Conservation (phyloP, 2,329 filamentous ascomycete genomes). For the Fusarium pseudocircinatum region DNA sequence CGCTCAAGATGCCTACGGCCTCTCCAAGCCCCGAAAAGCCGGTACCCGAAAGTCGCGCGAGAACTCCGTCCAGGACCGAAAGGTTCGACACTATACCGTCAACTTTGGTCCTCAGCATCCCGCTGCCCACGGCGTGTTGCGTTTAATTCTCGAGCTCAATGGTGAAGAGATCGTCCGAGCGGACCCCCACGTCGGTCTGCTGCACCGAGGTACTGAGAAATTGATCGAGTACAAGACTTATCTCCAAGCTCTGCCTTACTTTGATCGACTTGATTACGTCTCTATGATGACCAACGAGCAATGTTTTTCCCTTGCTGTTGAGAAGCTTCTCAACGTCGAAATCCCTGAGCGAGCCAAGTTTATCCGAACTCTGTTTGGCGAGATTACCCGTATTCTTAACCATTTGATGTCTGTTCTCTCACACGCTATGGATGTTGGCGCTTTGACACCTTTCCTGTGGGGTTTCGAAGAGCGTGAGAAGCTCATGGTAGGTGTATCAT, state of each 20-base stretch:
- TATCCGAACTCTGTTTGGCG: conserved; percentile 94
- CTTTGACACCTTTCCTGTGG: conserved; percentile 97
- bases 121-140: conserved; percentile 96
- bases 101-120: conserved; percentile 99
- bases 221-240: conserved; percentile 99
- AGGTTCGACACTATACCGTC: conserved; percentile 98
- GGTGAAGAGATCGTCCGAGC: conserved; percentile 97
- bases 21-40: conserved; percentile 54
- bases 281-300: conserved; percentile 99
- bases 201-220: conserved; percentile 98
- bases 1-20: conserved; percentile 60
- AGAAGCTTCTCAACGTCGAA: conserved; percentile 97
- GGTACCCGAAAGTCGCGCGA: conserved; percentile 58
- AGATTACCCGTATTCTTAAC: conserved; percentile 94
- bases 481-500: conserved; percentile 80
- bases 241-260: conserved; percentile 96
- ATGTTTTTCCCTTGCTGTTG: conserved; percentile 92
- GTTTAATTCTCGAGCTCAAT: conserved; percentile 95
- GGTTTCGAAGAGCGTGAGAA: conserved; percentile 99
- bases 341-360: conserved; percentile 96
- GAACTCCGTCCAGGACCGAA: conserved; percentile 69
- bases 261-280: conserved; percentile 98
- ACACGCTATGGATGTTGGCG: conserved; percentile 99
- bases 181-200: conserved; percentile 94
- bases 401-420: conserved; percentile 98